These are phyloP conservation scores for Scutellaria barbata DNA, from an alignment of 257 asterid genomes.

Conservation along the genomic window DNA sequence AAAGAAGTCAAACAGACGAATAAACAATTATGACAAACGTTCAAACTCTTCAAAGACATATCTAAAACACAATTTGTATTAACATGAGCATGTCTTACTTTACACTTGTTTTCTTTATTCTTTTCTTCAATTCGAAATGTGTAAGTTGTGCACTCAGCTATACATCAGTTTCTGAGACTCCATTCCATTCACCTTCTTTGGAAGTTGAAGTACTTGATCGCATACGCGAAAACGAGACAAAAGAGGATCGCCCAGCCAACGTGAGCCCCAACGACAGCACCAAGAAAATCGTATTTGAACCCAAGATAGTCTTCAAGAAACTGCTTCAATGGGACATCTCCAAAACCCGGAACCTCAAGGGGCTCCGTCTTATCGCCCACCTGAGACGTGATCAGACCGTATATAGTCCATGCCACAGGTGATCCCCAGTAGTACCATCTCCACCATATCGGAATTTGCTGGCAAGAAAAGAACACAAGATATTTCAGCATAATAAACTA, in stretches of 20 bases:
- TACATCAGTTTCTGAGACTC: background rate
- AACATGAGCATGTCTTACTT: constrained; percentile 1
- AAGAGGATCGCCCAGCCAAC: constrained; percentile 71
- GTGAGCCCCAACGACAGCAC: constrained; percentile 68
- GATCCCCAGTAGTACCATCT: constrained; percentile 93
- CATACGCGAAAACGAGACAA: constrained; percentile 67
- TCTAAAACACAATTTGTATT: background rate
- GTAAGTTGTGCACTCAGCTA: background rate
- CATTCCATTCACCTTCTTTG: constrained; percentile 59
- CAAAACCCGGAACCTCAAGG: constrained; percentile 55
- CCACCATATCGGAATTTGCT: constrained; percentile 94
- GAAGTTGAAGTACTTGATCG: constrained; percentile 75
- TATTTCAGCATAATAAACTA: no score
- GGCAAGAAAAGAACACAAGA: background rate
- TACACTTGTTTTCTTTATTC: background rate
- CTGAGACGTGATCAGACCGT: constrained; percentile 78
- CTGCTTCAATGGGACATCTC: constrained; percentile 41
- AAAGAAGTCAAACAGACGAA: no score
- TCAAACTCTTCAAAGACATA: background rate
- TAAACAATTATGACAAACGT: no score
- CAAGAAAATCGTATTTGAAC: constrained; percentile 68
- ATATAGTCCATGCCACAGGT: constrained; percentile 87
- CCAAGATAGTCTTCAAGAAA: constrained; percentile 57
- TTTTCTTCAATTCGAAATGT: background rate
- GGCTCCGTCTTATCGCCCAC: constrained; percentile 50